phyloP scores from a whole-genome alignment of 139 green algal genomes.

The Haematococcus lacustris region DNA sequence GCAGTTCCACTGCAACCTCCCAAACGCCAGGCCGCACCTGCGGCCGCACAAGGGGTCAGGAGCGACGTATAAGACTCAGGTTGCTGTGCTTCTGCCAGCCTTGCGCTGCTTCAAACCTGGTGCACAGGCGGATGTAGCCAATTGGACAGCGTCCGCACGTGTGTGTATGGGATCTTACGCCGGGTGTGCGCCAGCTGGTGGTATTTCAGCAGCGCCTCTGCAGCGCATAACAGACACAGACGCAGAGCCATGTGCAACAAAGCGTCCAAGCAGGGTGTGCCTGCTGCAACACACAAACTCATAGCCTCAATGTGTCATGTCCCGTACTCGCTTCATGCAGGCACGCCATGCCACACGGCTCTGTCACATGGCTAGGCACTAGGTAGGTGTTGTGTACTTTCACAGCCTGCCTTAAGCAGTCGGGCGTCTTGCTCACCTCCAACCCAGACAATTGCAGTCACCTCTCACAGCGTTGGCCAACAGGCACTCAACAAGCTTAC shows the following conservation, averaged over 20 bases:
- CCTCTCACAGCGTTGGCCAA: no score
- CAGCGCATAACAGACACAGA: not conserved
- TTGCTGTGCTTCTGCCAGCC: no score
- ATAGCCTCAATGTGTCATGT: not conserved
- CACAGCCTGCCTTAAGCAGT: no score
- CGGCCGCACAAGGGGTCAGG: no score
- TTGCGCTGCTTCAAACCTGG: constrained; percentile 14
- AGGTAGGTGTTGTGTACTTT: no score
- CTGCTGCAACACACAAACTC: not conserved
- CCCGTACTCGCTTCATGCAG: no score
- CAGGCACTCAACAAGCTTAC: no score
- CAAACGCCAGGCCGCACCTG: constrained; percentile 23
- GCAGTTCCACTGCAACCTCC: constrained; percentile 17
- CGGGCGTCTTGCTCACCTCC: not conserved
- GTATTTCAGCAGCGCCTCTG: constrained; percentile 34
- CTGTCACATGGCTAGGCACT: not conserved
- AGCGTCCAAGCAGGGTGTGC: not conserved
- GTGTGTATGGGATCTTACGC: constrained; percentile 36
- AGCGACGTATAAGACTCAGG: no score
- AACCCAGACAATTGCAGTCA: not conserved
- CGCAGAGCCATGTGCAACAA: no score
- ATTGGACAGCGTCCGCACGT: constrained; percentile 37
- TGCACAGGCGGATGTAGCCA: constrained; percentile 34
- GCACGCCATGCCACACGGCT: no score
- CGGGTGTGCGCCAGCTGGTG: constrained; percentile 21